Percentiles rank a stretch among this genome's conserved stretches.
phyloP scores from a whole-genome alignment of 2,329 filamentous ascomycete species.

The Colletotrichum sp. region DNA sequence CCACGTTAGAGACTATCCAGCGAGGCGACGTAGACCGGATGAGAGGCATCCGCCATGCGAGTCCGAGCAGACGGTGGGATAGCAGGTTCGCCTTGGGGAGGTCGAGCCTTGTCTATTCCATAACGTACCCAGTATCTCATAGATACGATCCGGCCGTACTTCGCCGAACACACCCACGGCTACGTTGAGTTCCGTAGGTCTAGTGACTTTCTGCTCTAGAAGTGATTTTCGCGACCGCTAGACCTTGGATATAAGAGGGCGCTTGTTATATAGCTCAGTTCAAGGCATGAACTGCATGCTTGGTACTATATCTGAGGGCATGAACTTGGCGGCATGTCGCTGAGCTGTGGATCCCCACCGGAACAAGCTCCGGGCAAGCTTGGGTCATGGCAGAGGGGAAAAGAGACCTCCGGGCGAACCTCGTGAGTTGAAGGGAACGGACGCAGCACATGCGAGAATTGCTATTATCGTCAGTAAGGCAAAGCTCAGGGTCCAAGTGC shows the following conservation, averaged over 20 bases:
- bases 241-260: not conserved
- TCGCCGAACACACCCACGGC: not conserved
- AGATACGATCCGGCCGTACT: not conserved
- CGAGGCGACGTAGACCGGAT: not conserved
- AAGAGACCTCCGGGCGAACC: not conserved
- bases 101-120: not conserved
- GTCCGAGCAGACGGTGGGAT: not conserved
- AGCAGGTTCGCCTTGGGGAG: not conserved
- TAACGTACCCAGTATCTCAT: not conserved
- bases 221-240: not conserved
- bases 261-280: not conserved
- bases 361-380: slow-evolving; percentile 1
- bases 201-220: not conserved
- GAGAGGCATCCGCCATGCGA: not conserved
- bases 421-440: not conserved
- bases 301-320: not conserved
- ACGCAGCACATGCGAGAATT: not conserved
- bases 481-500: not conserved
- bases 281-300: not conserved
- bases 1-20: not conserved
- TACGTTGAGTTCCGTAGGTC: not conserved
- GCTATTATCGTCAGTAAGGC: not conserved
- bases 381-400: not conserved
- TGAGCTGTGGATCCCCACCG: not conserved
- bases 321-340: not conserved